These are phyloP conservation scores for Neolentinus lepideus DNA, from an alignment of 1,284 basidiomycete genomes.

Conservation along the genomic window DNA sequence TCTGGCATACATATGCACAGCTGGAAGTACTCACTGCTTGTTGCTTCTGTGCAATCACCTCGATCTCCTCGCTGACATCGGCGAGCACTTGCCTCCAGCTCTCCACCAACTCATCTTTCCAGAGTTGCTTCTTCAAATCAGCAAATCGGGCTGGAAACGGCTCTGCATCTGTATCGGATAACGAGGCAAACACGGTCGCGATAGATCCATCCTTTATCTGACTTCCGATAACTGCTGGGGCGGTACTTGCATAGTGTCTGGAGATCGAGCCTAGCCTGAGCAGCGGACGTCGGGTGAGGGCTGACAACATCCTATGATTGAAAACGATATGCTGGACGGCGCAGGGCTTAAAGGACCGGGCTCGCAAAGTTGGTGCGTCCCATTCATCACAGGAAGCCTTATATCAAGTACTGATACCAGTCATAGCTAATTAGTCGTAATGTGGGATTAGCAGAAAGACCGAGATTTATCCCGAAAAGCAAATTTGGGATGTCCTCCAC, in stretches of 20 bases:
- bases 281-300: background rate
- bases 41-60: slow-evolving; percentile 37
- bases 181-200: slow-evolving; percentile 50
- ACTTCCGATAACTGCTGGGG: background rate
- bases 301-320: background rate
- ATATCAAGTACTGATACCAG: too few relatives aligned
- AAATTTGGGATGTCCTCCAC: background rate
- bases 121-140: slow-evolving; percentile 50
- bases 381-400: too few relatives aligned
- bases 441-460: too few relatives aligned
- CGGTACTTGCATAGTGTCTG: background rate
- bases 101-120: slow-evolving; percentile 39
- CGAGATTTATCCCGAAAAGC: too few relatives aligned
- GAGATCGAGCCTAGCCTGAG: background rate
- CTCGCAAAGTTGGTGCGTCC: too few relatives aligned
- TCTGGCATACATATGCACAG: background rate
- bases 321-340: too few relatives aligned
- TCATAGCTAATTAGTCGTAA: too few relatives aligned
- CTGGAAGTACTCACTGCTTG: slow-evolving; percentile 25
- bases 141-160: slow-evolving; percentile 50
- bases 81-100: slow-evolving; percentile 51
- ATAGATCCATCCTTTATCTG: slow-evolving; percentile 39
- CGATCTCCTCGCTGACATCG: slow-evolving; percentile 37
- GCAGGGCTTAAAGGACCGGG: too few relatives aligned
- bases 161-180: slow-evolving; percentile 27